Base-by-base conservation (phyloP, 805 yeast species). In the Yamadazyma insecticola region DNA sequence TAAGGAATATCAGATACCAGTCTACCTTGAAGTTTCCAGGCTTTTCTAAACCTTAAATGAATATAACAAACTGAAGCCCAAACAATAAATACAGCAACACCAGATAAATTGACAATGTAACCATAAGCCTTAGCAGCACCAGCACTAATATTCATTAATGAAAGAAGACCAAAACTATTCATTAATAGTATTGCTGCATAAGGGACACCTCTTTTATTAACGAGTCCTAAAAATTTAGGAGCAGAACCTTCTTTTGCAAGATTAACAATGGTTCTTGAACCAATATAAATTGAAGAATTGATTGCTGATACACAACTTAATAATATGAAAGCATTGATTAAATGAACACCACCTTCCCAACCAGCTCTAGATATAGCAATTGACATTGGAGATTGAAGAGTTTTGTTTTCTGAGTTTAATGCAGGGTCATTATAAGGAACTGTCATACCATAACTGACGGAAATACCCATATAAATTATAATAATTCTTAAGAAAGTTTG, bases 251-350 rank as follows among this genome's bases (percentile, higher is more conserved):
- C 77, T 37, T 69, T 60, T 4, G 87, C 78, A 67, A 81, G 67
- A 33, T 73, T 76, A 40, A 80, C 74, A 10, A 81, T 60, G 1
- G 86, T 71, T 51, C 89, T 65, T 3, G 85, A 74, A 8, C 83
- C 85, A 51, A 81, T 69, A 52, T 75, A 81, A 31, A 81, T 74
- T 21, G 82, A 73, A 24, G 82, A 70, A 56, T 81, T 81, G 47
- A 80, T 74, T 5, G 89, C 83, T 19, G 83, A 76, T 25, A 82
- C 53, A 45, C 84, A 74, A 2, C 82, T 78, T 10, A 78, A 48
- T 36, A 79, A 57, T 39, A 81, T 71, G 45, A 82, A 71, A 0
- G 86, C 76, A 40, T 78, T 77, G 41, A 77, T 61, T 39, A 78
- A 63, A 45, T 79, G 72, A 6, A 71, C 63, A 16, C 67, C 70